phyloP scores from a whole-genome alignment of 768 basidiomycete species.

The Lactifluus subvellereus region DNA sequence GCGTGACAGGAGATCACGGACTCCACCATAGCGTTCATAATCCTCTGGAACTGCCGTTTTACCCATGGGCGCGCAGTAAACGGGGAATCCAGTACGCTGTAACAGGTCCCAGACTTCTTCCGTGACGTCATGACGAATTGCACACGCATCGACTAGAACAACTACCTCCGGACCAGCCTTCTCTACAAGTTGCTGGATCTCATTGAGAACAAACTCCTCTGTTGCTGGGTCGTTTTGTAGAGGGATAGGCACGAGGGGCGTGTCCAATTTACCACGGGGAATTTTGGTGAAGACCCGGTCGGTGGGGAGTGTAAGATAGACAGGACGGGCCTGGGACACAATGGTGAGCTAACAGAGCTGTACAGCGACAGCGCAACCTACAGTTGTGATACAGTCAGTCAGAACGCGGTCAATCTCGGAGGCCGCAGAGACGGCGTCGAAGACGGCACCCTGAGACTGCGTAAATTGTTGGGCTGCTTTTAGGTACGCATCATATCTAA shows the following conservation, averaged over 20 bases:
- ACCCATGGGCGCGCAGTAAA: constrained; percentile 76
- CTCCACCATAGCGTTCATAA: constrained; percentile 72
- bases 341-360: not conserved
- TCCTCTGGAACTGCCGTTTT: constrained; percentile 71
- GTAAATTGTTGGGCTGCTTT: constrained; percentile 74
- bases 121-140: constrained; percentile 62
- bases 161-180: constrained; percentile 58
- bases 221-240: constrained; percentile 51
- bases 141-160: constrained; percentile 78
- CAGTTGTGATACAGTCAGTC: constrained; percentile 42
- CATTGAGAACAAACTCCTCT: constrained; percentile 65
- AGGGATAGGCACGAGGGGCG: constrained; percentile 45
- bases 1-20: constrained; percentile 33
- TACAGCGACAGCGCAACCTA: not conserved
- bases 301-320: constrained; percentile 82
- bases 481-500: constrained; percentile 73
- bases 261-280: constrained; percentile 54
- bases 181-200: constrained; percentile 61
- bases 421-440: constrained; percentile 47
- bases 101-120: constrained; percentile 59
- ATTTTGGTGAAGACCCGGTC: constrained; percentile 71
- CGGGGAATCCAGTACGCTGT: constrained; percentile 60
- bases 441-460: constrained; percentile 56
- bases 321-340: constrained; percentile 63
- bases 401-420: constrained; percentile 76